These are phyloP conservation scores for Geranium brycei DNA, from an alignment of 345 rosid genomes.

Conservation along the genomic window DNA sequence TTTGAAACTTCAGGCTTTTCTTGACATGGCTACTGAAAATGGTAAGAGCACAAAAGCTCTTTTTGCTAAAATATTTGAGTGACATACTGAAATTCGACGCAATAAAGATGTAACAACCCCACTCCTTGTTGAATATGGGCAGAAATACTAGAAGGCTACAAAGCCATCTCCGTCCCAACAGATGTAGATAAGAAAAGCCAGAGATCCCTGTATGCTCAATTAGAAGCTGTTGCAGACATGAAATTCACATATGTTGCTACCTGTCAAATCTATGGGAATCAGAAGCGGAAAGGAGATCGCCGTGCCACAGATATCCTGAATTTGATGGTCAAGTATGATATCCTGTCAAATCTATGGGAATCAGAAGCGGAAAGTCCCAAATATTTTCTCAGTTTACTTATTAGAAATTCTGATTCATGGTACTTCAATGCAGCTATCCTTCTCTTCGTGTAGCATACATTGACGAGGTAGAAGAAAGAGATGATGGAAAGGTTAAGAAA, in stretches of 20 bases:
- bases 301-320: conserved; percentile 94
- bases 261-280: conserved; percentile 91
- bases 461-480: conserved; percentile 89
- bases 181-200: conserved; percentile 88
- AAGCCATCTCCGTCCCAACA: conserved; percentile 64
- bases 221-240: conserved; percentile 93
- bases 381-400: conserved; percentile 4
- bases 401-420: conserved; percentile 12
- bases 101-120: background rate
- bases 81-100: background rate
- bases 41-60: conserved; percentile 30
- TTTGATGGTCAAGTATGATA: conserved; percentile 94
- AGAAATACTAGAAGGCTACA: conserved; percentile 93
- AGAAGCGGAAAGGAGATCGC: conserved; percentile 85
- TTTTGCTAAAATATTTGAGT: too few relatives aligned
- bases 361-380: too few relatives aligned
- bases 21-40: conserved; percentile 84
- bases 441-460: conserved; percentile 93
- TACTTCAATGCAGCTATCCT: conserved; percentile 52
- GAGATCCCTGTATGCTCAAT: conserved; percentile 65
- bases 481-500: conserved; percentile 44
- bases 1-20: conserved; percentile 93
- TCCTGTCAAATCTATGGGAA: too few relatives aligned
- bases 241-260: conserved; percentile 96
- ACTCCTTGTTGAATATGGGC: conserved; percentile 10